A percentile compares a stretch with the other conserved stretches of the same genome.
Evolutionary conservation across 2,329 filamentous ascomycete species (phyloP).

Genomic region (Graphium sp.): DNA sequence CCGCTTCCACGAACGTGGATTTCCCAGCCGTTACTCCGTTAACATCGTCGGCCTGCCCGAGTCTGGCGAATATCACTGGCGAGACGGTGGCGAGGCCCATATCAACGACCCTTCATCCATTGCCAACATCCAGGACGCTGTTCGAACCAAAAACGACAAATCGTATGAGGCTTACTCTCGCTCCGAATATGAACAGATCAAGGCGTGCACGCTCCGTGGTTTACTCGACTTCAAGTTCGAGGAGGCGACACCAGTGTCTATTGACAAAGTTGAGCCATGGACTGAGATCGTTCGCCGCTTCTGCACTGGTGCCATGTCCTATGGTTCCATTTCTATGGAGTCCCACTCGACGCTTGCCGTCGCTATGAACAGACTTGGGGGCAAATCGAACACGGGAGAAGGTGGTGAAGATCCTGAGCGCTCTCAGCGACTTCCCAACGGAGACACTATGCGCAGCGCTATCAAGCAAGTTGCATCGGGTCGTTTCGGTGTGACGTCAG

Average conservation of each 20-base stretch:
- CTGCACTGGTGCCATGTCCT: slow-evolving; percentile 96
- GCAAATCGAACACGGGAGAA: slow-evolving; percentile 95
- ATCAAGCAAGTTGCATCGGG: slow-evolving; percentile 97
- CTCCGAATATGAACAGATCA: slow-evolving; percentile 90
- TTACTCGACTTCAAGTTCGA: slow-evolving; percentile 95
- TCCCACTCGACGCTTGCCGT: slow-evolving; percentile 90
- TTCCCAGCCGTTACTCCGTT: slow-evolving; percentile 62
- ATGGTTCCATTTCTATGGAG: slow-evolving; percentile 97
- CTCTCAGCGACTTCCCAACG: slow-evolving; percentile 71
- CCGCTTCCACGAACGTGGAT: slow-evolving; percentile 87
- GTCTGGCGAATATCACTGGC: slow-evolving; percentile 96
- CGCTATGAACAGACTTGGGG: slow-evolving; percentile 90
- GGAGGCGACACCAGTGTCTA: slow-evolving; percentile 66
- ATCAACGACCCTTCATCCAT: slow-evolving; percentile 91
- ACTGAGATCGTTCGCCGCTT: slow-evolving; percentile 94
- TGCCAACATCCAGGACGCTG: slow-evolving; percentile 92
- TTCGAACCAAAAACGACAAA: slow-evolving; percentile 94
- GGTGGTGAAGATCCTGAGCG: slow-evolving; percentile 92
- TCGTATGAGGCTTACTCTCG: slow-evolving; percentile 94
- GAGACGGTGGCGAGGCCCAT: slow-evolving; percentile 87
- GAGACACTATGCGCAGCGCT: slow-evolving; percentile 90
- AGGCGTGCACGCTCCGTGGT: slow-evolving; percentile 85
- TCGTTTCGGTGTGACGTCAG: slow-evolving; percentile 88
- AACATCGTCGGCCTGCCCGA: slow-evolving; percentile 69
- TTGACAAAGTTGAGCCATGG: slow-evolving; percentile 96